phyloP scores from a whole-genome alignment of 2,329 filamentous ascomycete species.

The Stagonosporopsis rhizophila region DNA sequence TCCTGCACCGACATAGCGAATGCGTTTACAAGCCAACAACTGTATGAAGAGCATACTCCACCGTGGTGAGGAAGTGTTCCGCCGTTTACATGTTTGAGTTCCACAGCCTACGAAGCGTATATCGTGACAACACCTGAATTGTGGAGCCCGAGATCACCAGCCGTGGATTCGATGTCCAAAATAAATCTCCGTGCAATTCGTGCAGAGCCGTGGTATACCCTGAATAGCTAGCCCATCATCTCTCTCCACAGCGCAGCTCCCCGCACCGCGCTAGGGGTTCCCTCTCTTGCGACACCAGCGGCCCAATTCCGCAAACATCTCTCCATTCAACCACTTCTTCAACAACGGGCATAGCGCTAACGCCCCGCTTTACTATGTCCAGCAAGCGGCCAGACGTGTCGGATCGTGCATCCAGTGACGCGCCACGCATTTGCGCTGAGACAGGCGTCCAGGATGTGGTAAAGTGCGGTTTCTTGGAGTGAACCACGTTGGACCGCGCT shows the following conservation, averaged over 20 bases:
- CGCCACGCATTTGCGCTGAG: constrained; percentile 9
- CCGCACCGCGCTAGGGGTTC: constrained; percentile 12
- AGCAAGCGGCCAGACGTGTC: constrained; percentile 10
- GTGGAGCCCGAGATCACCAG: not conserved
- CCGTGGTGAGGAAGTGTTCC: constrained; percentile 13
- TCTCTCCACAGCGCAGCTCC: constrained; percentile 15
- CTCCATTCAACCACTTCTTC: not conserved
- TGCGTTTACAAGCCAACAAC: not conserved
- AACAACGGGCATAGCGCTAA: constrained; percentile 5
- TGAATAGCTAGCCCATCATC: constrained; percentile 5
- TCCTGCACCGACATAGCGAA: not conserved
- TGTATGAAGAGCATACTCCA: not conserved
- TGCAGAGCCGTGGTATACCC: not conserved
- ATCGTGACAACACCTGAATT: not conserved
- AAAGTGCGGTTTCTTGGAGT: constrained; percentile 4
- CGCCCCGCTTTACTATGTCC: constrained; percentile 10
- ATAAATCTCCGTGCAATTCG: constrained; percentile 3
- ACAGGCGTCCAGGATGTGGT: constrained; percentile 9
- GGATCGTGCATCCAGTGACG: constrained; percentile 15
- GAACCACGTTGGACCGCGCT: constrained; percentile 1
- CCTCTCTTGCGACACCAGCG: constrained; percentile 9
- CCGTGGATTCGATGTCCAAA: not conserved
- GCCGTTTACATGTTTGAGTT: not conserved
- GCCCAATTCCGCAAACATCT: constrained; percentile 17
- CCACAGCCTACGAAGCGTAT: constrained; percentile 4